phyloP scores from a whole-genome alignment of 1,139 yeast species.

The Protomyces arabidopsidicola region DNA sequence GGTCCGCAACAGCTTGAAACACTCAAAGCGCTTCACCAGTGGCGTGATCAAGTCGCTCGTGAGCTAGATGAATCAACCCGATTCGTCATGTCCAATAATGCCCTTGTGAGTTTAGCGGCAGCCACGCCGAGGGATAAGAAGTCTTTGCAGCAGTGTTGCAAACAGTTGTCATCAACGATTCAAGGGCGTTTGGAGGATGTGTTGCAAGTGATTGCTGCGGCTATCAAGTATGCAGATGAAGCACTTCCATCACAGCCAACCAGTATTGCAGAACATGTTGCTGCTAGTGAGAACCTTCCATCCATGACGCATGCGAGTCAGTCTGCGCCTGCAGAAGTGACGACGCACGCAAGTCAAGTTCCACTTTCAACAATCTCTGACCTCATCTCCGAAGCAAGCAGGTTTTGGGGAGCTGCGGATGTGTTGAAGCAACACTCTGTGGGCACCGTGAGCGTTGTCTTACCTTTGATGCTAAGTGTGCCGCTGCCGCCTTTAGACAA shows the following conservation, averaged over 20 bases:
- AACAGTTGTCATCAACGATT: conserved; percentile 28
- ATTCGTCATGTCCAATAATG: conserved; percentile 76
- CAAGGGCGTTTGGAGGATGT: conserved; percentile 14
- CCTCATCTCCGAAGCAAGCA: background rate
- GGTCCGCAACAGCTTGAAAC: conserved; percentile 54
- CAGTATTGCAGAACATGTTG: background rate
- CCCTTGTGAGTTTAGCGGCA: conserved; percentile 54
- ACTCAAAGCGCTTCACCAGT: conserved; percentile 59
- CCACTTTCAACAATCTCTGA: background rate
- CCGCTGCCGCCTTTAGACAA: conserved; percentile 13
- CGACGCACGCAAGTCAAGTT: background rate
- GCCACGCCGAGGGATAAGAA: conserved; percentile 27
- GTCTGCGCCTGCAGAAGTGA: background rate
- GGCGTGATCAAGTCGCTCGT: conserved; percentile 81
- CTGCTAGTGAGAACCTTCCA: background rate
- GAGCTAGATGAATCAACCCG: conserved; percentile 76
- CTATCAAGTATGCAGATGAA: conserved; percentile 19
- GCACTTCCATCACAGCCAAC: background rate
- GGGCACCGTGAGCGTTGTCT: background rate
- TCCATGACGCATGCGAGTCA: background rate
- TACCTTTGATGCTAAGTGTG: conserved; percentile 1
- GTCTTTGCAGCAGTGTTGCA: conserved; percentile 12
- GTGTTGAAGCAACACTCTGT: background rate
- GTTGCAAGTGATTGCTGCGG: conserved; percentile 24
- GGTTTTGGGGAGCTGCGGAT: background rate